phyloP scores from a whole-genome alignment of 768 basidiomycete genomes.

The Auricularia sp. region DNA sequence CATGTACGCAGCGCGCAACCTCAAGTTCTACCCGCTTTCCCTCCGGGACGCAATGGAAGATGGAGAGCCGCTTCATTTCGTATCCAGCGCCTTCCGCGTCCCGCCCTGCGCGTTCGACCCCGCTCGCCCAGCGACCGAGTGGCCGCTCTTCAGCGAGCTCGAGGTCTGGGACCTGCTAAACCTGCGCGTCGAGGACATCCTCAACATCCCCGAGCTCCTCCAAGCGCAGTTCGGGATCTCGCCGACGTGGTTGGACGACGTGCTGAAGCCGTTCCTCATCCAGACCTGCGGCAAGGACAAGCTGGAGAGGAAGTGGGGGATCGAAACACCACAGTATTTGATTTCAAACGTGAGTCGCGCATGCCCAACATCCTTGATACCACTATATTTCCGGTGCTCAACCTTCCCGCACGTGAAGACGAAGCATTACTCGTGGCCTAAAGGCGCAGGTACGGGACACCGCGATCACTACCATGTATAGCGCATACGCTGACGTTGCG shows the following conservation, averaged over 20 bases:
- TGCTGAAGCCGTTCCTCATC: constrained; percentile 23
- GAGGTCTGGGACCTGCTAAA: constrained; percentile 34
- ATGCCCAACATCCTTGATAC: too few relatives aligned
- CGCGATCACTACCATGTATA: too few relatives aligned
- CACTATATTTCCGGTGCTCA: too few relatives aligned
- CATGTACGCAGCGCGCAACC: constrained; percentile 23
- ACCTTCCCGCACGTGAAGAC: background rate
- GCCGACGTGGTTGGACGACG: constrained; percentile 19
- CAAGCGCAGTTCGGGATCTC: constrained; percentile 25
- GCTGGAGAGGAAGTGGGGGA: constrained; percentile 14
- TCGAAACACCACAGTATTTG: constrained; percentile 18
- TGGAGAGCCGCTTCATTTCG: constrained; percentile 20
- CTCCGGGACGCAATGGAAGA: constrained; percentile 22
- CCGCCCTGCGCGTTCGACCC: constrained; percentile 14
- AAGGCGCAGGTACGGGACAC: constrained; percentile 25
- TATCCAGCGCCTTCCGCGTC: constrained; percentile 24
- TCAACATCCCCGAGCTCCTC: constrained; percentile 28
- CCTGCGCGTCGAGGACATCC: constrained; percentile 21
- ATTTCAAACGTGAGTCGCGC: constrained; percentile 9
- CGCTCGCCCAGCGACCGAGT: background rate
- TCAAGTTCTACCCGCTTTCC: constrained; percentile 37
- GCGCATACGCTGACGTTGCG: too few relatives aligned
- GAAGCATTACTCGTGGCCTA: constrained; percentile 30
- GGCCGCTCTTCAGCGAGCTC: constrained; percentile 19
- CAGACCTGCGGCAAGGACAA: constrained; percentile 28